Conservation (phyloP, 352 stramenopile species). For the Phytophthora colocasiae region DNA sequence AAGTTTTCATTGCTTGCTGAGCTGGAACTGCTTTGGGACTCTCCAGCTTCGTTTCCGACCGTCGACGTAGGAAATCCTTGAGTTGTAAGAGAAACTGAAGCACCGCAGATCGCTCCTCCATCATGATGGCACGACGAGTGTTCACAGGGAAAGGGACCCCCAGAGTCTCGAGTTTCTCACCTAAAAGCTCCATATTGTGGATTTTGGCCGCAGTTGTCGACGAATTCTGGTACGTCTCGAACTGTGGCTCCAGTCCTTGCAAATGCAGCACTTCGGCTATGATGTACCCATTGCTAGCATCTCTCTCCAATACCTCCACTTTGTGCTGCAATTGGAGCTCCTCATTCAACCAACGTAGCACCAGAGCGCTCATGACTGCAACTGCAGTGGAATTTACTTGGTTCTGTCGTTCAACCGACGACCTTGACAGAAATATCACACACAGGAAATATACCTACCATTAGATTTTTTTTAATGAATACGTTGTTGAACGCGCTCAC, state of each 20-base stretch:
- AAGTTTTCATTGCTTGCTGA: slow-evolving; percentile 8
- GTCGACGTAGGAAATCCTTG: slow-evolving; percentile 55
- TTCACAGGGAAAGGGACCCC: slow-evolving; percentile 52
- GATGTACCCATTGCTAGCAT: slow-evolving; percentile 76
- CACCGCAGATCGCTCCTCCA: slow-evolving; percentile 63
- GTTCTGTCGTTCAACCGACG: slow-evolving; percentile 23
- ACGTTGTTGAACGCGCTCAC: too few species aligned
- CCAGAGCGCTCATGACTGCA: slow-evolving; percentile 57
- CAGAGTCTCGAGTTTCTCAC: slow-evolving; percentile 41
- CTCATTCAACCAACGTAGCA: slow-evolving; percentile 76
- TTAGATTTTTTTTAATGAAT: too few species aligned
- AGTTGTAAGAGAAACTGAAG: slow-evolving; percentile 70
- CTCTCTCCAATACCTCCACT: slow-evolving; percentile 60
- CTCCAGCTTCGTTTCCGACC: slow-evolving; percentile 21
- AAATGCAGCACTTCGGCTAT: slow-evolving; percentile 67
- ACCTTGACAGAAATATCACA: slow-evolving; percentile 35
- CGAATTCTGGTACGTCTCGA: slow-evolving; percentile 57
- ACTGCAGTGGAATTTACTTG: not conserved
- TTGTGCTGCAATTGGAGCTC: slow-evolving; percentile 57
- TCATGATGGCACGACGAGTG: slow-evolving; percentile 63
- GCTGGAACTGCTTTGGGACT: slow-evolving; percentile 10
- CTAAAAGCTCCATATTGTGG: slow-evolving; percentile 69
- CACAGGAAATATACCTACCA: too few species aligned
- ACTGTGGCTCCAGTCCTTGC: slow-evolving; percentile 51
- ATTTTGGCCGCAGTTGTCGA: slow-evolving; percentile 48